A percentile compares a stretch with the other conserved stretches of the same genome.
Conservation (phyloP, 148 eudicot genomes). For the Nepenthes gracilis region DNA sequence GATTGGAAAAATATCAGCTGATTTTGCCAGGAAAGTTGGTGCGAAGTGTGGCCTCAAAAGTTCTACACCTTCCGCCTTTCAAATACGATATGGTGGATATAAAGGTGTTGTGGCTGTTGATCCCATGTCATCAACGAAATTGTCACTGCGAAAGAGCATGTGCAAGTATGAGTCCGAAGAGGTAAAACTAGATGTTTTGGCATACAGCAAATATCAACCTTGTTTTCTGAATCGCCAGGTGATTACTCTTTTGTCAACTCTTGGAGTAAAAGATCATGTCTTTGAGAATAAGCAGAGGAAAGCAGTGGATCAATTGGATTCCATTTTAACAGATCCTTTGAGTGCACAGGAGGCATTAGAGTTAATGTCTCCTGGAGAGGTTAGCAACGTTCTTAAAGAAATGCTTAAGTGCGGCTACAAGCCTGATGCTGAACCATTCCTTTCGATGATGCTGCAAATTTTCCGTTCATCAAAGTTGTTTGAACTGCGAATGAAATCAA, state of each 20-base stretch:
- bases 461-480: constrained; percentile 60
- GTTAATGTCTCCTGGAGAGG: constrained; percentile 73
- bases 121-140: constrained; percentile 43
- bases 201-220: constrained; percentile 80
- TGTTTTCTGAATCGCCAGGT: constrained; percentile 78
- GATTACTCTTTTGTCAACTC: constrained; percentile 74
- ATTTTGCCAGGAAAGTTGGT: constrained; percentile 66
- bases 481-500: constrained; percentile 44
- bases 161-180: constrained; percentile 50
- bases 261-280: constrained; percentile 50
- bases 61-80: constrained; percentile 68
- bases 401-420: constrained; percentile 62
- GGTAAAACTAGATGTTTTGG: constrained; percentile 57
- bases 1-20: constrained; percentile 77
- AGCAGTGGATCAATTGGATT: constrained; percentile 54
- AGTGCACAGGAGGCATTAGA: constrained; percentile 69
- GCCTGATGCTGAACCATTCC: constrained; percentile 63
- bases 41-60: constrained; percentile 41
- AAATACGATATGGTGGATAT: constrained; percentile 81
- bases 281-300: constrained; percentile 75
- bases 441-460: constrained; percentile 67
- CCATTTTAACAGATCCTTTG: constrained; percentile 48
- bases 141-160: constrained; percentile 80
- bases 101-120: constrained; percentile 94
- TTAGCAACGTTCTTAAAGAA: constrained; percentile 47